A percentile compares a stretch with the other conserved stretches of the same genome.
Evolutionary conservation across 495 filamentous ascomycete species (phyloP).

Genomic region (Venustampulla echinocandica): DNA sequence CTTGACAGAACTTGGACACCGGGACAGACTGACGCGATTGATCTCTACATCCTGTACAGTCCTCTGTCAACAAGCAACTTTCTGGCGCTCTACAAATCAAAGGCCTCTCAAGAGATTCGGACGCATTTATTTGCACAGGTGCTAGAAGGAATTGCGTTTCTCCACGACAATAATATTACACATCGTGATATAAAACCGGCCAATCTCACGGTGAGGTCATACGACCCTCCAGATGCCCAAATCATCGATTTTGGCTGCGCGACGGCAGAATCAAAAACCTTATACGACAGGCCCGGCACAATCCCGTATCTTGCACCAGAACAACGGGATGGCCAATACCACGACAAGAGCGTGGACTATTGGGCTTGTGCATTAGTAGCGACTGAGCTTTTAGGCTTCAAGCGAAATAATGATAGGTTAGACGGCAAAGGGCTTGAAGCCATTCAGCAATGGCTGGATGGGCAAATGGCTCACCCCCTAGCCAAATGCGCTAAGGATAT

Average conservation of each 20-base stretch:
- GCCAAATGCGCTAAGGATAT: constrained; percentile 3
- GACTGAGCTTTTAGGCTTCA: constrained; percentile 7
- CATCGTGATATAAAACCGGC: constrained; percentile 19
- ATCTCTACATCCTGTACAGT: constrained; percentile 13
- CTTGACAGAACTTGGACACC: constrained; percentile 13
- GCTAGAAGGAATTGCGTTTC: constrained; percentile 16
- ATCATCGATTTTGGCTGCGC: constrained; percentile 22
- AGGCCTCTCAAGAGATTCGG: constrained; percentile 10
- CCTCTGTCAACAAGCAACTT: constrained; percentile 17
- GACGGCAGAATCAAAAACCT: constrained; percentile 5
- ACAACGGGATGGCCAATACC: constrained; percentile 11
- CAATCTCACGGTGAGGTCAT: constrained; percentile 16
- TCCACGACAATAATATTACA: constrained; percentile 12
- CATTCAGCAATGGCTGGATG: constrained; percentile 9
- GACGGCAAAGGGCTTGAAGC: neutral
- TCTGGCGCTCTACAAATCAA: constrained; percentile 9
- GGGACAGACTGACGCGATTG: constrained; percentile 9
- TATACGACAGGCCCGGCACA: constrained; percentile 16
- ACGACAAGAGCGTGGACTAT: constrained; percentile 12
- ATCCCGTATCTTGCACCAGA: constrained; percentile 23
- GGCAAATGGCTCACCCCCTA: constrained; percentile 2
- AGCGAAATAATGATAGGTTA: neutral
- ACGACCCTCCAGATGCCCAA: constrained; percentile 16
- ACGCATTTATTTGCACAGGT: constrained; percentile 16
- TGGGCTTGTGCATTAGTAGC: constrained; percentile 15